Evolutionary conservation across 768 basidiomycete species (phyloP).

Genomic region (Panaeolus papilionaceus): DNA sequence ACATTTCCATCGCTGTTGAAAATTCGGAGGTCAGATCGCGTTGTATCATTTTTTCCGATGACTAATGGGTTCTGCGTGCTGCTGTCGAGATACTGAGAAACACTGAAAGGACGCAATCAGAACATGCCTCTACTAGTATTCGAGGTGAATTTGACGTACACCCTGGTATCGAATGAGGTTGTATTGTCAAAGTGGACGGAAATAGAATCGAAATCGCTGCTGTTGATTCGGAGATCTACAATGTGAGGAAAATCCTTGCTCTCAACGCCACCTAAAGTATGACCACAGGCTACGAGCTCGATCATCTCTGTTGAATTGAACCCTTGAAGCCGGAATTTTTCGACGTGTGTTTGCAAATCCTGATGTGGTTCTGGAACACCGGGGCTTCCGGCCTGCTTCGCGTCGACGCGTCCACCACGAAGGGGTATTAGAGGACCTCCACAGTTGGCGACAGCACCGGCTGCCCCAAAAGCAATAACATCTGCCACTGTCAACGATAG

Average conservation of each 20-base stretch:
- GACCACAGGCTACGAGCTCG: constrained; percentile 50
- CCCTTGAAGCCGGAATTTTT: constrained; percentile 44
- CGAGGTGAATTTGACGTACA: constrained; percentile 33
- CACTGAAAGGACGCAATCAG: constrained; percentile 26
- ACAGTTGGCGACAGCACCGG: constrained; percentile 45
- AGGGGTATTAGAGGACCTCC: constrained; percentile 51
- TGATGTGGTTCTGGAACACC: constrained; percentile 51
- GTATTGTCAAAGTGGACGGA: constrained; percentile 41
- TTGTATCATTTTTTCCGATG: constrained; percentile 37
- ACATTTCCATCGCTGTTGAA: constrained; percentile 46
- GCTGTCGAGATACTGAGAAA: constrained; percentile 45
- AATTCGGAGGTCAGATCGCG: constrained; percentile 45
- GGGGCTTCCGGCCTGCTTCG: constrained; percentile 39
- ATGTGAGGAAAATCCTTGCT: constrained; percentile 46
- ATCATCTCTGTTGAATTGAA: constrained; percentile 53
- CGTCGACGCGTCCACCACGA: constrained; percentile 49
- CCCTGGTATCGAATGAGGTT: constrained; percentile 40
- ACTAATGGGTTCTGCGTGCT: constrained; percentile 47
- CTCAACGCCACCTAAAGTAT: constrained; percentile 51
- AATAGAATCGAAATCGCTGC: constrained; percentile 19
- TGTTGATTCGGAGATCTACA: constrained; percentile 30
- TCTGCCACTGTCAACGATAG: constrained; percentile 41
- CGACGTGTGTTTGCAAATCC: constrained; percentile 39
- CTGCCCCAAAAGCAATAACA: constrained; percentile 46
- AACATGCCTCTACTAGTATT: constrained; percentile 32